Base-by-base conservation (phyloP, 805 yeast species). In the Tetrapisispora namnaoensis region DNA sequence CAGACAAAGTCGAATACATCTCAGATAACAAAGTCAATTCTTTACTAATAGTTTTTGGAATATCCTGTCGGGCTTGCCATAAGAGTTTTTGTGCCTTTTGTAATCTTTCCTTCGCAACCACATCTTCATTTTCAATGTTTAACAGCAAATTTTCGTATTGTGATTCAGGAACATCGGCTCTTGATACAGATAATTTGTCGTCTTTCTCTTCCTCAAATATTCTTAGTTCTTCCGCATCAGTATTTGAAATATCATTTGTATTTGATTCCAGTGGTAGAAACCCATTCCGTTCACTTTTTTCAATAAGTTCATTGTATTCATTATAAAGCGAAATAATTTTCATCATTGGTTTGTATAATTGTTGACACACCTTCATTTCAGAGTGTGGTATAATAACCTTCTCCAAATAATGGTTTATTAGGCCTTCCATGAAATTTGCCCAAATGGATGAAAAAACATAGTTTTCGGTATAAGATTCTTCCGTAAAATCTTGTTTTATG, bases 341-440 rank as follows among this genome's bases (percentile, higher is more conserved):
- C 67, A 65, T 64, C 69, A 65, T 65, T 34, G 69, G 69, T 41
- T 63, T 65, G 49, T 64, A 63, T 36, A 66, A 48, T 42, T 66
- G 69, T 50, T 62, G 67, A 34, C 69, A 65, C 37, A 66, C 68
- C 48, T 65, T 66, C 60, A 59, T 59, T 49, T 66, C 70, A 17
- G 68, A 65, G 18, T 55, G 59, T 7, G 70, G 69, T 4, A 65
- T 66, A 22, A 66, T 66, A 2, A 61, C 56, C 44, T 58, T 60
- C 39, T 66, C 69, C 50, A 66, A 48, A 49, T 65, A 65, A 49
- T 66, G 70, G 44, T 66, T 66, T 18, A 66, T 66, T 38, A 66
- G 48, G 6, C 69, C 69, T 49, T 66, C 70, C 69, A 65, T 66
- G 44, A 66, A 66, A 45, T 66, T 66, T 2, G 70, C 69, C 70